Conservation (phyloP, 306 rosid genomes). For the Cucurbita argyrosperma region DNA sequence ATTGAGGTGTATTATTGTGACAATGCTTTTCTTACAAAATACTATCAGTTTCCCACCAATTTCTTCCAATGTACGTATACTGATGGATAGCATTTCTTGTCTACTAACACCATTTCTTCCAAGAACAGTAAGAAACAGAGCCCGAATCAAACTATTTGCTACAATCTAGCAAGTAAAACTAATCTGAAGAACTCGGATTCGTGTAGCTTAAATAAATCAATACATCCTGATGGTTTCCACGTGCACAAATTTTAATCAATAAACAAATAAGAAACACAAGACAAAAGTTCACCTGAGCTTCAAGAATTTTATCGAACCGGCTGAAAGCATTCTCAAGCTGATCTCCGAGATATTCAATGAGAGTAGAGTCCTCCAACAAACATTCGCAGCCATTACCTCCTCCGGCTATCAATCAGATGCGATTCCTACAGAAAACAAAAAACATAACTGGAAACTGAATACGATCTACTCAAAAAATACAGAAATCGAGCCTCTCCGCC, state of each 20-base stretch:
- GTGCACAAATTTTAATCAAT: too few species aligned
- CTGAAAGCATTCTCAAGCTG: slow-evolving; percentile 69
- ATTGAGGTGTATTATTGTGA: not conserved
- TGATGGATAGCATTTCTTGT: not conserved
- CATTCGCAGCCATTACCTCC: slow-evolving; percentile 51
- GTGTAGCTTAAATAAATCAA: slow-evolving; percentile 29
- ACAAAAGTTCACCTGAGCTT: slow-evolving; percentile 47
- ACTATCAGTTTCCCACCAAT: not conserved
- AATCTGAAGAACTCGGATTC: slow-evolving; percentile 26
- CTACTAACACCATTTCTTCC: not conserved
- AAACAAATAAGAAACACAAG: not conserved
- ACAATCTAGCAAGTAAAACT: slow-evolving; percentile 25
- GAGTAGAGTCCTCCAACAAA: slow-evolving; percentile 78
- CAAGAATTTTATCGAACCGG: slow-evolving; percentile 71
- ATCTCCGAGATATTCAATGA: slow-evolving; percentile 78
- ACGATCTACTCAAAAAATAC: not conserved
- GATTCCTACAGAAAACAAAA: not conserved
- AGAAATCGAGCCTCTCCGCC: not conserved
- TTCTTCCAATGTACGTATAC: not conserved
- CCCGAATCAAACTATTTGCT: slow-evolving; percentile 20
- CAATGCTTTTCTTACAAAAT: not conserved
- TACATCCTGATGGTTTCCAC: slow-evolving; percentile 24
- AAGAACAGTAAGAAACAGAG: slow-evolving; percentile 9
- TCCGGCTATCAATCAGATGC: not conserved
- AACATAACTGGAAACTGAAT: not conserved